Evolutionary conservation across 805 yeast genomes (phyloP).

Genomic region (Candida palmyrensis): DNA sequence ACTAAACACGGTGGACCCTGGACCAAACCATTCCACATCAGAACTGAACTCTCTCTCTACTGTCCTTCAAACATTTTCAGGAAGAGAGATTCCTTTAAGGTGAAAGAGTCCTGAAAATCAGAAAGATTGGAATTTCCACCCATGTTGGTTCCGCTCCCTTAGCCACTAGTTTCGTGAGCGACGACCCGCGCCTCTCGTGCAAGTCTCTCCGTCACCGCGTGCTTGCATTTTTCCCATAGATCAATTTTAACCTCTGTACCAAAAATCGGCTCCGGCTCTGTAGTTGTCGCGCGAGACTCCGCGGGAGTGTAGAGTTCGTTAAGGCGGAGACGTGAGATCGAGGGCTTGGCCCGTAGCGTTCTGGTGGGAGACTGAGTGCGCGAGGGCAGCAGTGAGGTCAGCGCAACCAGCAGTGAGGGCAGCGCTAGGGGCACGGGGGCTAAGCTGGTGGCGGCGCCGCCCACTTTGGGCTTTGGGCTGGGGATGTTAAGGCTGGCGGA

Average conservation of each 20-base stretch:
- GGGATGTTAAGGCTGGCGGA: background rate
- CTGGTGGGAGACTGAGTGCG: slow-evolving; percentile 6
- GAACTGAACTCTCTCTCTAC: no score
- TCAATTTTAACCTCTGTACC: slow-evolving; percentile 12
- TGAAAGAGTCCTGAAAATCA: no score
- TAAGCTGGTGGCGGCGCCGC: background rate
- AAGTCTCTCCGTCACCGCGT: slow-evolving; percentile 20
- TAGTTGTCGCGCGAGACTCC: slow-evolving; percentile 9
- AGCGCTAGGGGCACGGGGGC: background rate
- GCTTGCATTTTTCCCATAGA: slow-evolving; percentile 24
- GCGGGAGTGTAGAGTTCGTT: slow-evolving; percentile 22
- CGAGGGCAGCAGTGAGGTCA: no score
- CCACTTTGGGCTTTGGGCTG: no score
- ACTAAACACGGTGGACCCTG: no score
- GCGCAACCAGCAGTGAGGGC: slow-evolving; percentile 3
- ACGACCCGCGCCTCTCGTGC: no score
- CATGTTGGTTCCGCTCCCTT: no score
- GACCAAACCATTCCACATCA: no score
- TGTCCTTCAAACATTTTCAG: no score
- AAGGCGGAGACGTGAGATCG: slow-evolving; percentile 16
- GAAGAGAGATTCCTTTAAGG: no score
- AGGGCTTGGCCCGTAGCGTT: slow-evolving; percentile 15
- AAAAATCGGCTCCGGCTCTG: slow-evolving; percentile 1
- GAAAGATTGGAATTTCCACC: no score
- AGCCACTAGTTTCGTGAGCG: no score